Conservation (phyloP, 1,139 yeast genomes). For the Zygoascus hellenicus region DNA sequence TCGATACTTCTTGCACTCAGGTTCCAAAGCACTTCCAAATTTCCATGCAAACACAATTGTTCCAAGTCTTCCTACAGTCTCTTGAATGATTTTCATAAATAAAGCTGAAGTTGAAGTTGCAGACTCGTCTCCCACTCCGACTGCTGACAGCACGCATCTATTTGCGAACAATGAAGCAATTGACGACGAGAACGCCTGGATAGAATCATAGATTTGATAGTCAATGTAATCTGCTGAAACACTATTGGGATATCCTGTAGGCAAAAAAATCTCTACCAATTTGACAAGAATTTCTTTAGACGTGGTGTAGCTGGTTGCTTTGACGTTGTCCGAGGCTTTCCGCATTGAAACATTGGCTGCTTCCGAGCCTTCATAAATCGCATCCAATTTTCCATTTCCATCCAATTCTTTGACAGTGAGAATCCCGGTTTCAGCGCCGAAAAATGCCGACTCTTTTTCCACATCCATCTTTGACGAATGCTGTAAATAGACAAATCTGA, state of each 20-base stretch:
- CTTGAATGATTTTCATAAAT: conserved; percentile 35
- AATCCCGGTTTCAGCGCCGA: not conserved
- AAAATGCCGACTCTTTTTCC: conserved; percentile 5
- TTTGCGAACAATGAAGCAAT: conserved; percentile 36
- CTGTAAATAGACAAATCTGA: not conserved
- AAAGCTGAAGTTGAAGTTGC: conserved; percentile 37
- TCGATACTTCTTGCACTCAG: conserved; percentile 36
- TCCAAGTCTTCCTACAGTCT: conserved; percentile 36
- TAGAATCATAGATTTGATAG: conserved; percentile 36
- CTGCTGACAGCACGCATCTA: conserved; percentile 34
- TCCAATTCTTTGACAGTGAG: conserved; percentile 7
- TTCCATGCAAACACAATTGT: conserved; percentile 37
- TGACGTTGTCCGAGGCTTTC: not conserved
- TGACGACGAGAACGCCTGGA: conserved; percentile 36
- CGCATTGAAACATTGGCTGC: not conserved
- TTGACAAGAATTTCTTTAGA: conserved; percentile 9
- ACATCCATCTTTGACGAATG: conserved; percentile 4
- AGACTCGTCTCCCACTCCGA: conserved; percentile 37
- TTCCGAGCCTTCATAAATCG: conserved; percentile 5
- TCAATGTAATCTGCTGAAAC: conserved; percentile 34
- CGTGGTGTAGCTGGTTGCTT: not conserved
- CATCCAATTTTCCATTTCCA: conserved; percentile 11
- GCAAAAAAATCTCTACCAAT: conserved; percentile 33
- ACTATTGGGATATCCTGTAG: conserved; percentile 36
- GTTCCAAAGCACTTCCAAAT: conserved; percentile 34